Base-by-base conservation (phyloP, 148 eudicot species). In the Simmondsia chinensis region DNA sequence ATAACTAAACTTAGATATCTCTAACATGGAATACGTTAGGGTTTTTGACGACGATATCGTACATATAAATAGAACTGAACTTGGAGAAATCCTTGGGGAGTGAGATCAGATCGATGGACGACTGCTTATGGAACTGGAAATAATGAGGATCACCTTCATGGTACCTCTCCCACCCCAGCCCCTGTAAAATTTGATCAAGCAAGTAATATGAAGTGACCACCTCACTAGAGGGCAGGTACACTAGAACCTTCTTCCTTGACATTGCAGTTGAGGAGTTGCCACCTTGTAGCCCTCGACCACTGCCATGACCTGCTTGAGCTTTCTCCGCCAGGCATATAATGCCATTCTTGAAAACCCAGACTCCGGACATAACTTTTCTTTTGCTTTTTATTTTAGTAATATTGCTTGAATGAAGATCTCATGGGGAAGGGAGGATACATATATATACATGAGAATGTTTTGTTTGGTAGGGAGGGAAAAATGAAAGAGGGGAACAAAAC, bases 21-120 rank as follows among this genome's bases (percentile, higher is more conserved):
- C 70, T 66, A 47, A 75, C 76, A 22, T 75, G 82, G 62, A 75
- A 75, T 46, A 71, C 20, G 26, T 67, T 67, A 42, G 82, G 82
- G 55, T 67, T 60, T 33, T 75, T 75, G 7, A 75, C 50, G 6
- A 75, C 82, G 21, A 75, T 42, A 50, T 75, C 82, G 15, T 75
- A 75, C 82, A 75, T 75, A 48, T 75, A 57, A 33, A 71, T 37
- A 18, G 82, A 75, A 40, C 24, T 63, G 46, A 75, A 71, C 63
- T 34, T 75, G 48, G 74, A 63, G 43, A 75, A 75, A 17, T 71
- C 71, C 19, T 48, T 52, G 5, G 82, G 82, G 20, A 75, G 82
- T n/a, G 82, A 71, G 13, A 75, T 75, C 11, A 71, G 52, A 20
- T 75, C 82, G 32, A 67, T 75, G 13, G 77, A 64, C 6, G 61